Base-by-base conservation (phyloP, 257 asterid genomes). In the Solanum medicagineum region DNA sequence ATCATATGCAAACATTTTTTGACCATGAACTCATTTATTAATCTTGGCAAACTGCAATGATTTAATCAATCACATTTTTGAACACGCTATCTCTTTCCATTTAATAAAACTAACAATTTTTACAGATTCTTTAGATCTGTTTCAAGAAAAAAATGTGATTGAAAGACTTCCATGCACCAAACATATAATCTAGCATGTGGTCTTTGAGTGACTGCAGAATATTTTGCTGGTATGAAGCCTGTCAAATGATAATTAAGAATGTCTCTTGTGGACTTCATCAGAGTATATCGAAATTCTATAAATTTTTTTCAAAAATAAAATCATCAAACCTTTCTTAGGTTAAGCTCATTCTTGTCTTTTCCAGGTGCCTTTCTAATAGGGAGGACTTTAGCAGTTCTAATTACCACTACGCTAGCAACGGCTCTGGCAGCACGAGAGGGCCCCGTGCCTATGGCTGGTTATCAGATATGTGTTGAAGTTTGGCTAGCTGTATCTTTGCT, bases 401-500 rank as follows among this genome's bases (percentile, higher is more conserved):
- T 91, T 47, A 93, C 95, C 86, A 93, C 95, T 80, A 94, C 99
- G 47, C 80, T 96, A 29, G 94, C 99, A 68, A 96, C 99, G 86
- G 95, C 99, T 60, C 85, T 95, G 95, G 99, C 97, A 87, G 98
- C 99, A 80, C 90, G 87, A 89, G 92, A 90, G 88, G 99, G 99
- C 8, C 92, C 98, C 42, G 56, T 86, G 83, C 89, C 90, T 68
- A 95, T 96, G 99, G 99, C 99, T 51, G 99, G 98, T 49, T 88
- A 88, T 89, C 95, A 96, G 89, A 96, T 96, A 83, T 94, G 98
- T 91, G 92, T 96, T 88, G 89, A 96, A 92, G 93, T 96, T 86
- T 96, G 99, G 99, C 62, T 96, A 90, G 98, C 98, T 57, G 86
- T 96, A 84, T 96, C 99, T 84, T 87, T 96, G 94, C 94, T 96